Evolutionary conservation across 2,329 filamentous ascomycete species (phyloP).

Genomic region (Xylaria sp.): DNA sequence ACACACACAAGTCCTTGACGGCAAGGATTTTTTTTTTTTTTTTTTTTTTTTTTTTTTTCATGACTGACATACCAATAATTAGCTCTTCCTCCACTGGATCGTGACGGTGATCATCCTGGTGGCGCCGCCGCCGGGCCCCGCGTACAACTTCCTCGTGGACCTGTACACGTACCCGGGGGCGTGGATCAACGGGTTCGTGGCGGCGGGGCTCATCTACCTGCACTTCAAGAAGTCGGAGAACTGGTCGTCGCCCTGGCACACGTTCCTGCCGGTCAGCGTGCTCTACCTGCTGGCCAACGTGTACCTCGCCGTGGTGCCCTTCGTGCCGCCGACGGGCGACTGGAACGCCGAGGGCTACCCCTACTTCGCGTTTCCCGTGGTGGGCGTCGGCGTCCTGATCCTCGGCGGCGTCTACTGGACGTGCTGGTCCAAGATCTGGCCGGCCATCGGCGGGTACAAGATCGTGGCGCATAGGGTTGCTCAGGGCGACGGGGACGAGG

Average conservation of each 20-base stretch:
- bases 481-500: constrained; percentile 40
- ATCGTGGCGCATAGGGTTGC: constrained; percentile 48
- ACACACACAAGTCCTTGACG: too few species aligned
- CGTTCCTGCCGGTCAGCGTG: constrained; percentile 50
- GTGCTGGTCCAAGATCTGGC: constrained; percentile 54
- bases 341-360: constrained; percentile 54
- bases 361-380: constrained; percentile 59
- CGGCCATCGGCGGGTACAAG: constrained; percentile 52
- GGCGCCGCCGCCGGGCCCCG: constrained; percentile 67
- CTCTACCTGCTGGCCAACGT: constrained; percentile 55
- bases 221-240: constrained; percentile 53
- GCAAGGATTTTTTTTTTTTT: too few species aligned
- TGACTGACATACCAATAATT: background rate
- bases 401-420: constrained; percentile 57
- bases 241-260: constrained; percentile 58
- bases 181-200: constrained; percentile 58
- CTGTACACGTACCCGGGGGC: constrained; percentile 57
- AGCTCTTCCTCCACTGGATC: constrained; percentile 67
- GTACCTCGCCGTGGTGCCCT: constrained; percentile 56
- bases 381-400: constrained; percentile 54
- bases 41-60: background rate
- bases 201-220: constrained; percentile 54
- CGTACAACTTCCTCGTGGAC: constrained; percentile 69
- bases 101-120: constrained; percentile 67
- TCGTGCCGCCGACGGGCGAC: constrained; percentile 54